These are phyloP conservation scores for Neospermospora avenae DNA, from an alignment of 2,329 filamentous ascomycete genomes.

Conservation along the genomic window DNA sequence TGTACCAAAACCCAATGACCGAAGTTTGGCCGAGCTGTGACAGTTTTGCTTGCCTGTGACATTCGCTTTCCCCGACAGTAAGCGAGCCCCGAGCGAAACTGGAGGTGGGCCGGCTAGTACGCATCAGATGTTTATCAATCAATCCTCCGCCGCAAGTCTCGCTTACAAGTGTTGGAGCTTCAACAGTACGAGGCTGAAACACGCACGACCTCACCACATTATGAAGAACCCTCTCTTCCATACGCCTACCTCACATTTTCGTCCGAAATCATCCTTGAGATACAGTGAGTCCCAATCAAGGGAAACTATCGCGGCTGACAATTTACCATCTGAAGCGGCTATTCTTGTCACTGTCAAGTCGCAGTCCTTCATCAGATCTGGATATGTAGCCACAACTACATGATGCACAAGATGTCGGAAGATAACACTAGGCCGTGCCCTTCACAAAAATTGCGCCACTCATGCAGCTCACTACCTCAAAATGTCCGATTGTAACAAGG, in stretches of 20 bases:
- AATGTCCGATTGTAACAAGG: neutral
- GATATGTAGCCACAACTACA: neutral
- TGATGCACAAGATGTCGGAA: neutral
- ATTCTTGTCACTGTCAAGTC: neutral
- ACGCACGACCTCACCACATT: neutral
- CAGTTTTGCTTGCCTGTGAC: too few relatives aligned
- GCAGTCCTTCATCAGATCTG: neutral
- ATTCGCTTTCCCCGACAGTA: too few relatives aligned
- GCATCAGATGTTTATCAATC: slow-evolving; percentile 6
- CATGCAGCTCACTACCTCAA: neutral
- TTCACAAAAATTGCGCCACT: neutral
- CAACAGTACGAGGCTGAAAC: slow-evolving; percentile 7
- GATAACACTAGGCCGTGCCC: neutral
- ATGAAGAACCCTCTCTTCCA: neutral
- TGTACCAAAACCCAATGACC: too few relatives aligned
- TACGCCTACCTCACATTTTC: too few relatives aligned
- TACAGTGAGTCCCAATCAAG: neutral
- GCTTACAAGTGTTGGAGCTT: neutral
- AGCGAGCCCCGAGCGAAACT: too few relatives aligned
- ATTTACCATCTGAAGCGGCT: neutral
- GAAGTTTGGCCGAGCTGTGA: too few relatives aligned
- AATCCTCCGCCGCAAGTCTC: neutral
- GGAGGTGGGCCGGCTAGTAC: too few relatives aligned
- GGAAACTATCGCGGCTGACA: neutral
- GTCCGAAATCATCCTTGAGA: neutral